Evolutionary conservation across 257 asterid genomes (phyloP).

Genomic region (Prunella vulgaris): DNA sequence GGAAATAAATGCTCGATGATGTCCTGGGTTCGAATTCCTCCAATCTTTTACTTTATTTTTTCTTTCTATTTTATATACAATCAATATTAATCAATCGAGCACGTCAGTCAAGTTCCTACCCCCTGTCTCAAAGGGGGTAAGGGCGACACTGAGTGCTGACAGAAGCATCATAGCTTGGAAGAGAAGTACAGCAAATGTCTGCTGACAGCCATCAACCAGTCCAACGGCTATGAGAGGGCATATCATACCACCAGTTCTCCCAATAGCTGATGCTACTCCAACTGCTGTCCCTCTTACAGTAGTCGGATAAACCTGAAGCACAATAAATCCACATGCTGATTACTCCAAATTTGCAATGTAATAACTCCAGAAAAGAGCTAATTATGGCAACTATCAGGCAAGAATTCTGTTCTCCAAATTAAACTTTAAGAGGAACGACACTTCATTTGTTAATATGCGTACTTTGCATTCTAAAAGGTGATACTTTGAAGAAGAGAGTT

Average conservation of each 20-base stretch:
- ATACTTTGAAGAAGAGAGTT: no score
- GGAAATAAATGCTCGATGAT: not conserved
- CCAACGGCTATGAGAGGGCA: conserved; percentile 65
- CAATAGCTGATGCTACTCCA: conserved; percentile 51
- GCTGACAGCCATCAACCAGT: conserved; percentile 52
- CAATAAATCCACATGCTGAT: not conserved
- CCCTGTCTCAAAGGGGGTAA: conserved; percentile 47
- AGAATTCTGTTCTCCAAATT: no score
- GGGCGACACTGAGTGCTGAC: conserved; percentile 38
- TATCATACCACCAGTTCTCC: conserved; percentile 66
- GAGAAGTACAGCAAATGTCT: conserved; percentile 44
- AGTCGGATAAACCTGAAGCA: conserved; percentile 65
- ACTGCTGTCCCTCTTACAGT: conserved; percentile 51
- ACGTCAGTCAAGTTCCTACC: conserved; percentile 32
- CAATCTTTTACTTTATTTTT: not conserved
- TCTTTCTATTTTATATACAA: not conserved
- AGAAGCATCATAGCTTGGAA: conserved; percentile 38
- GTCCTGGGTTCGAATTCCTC: not conserved
- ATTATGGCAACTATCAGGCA: no score
- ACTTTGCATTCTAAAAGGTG: no score
- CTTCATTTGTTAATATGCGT: no score
- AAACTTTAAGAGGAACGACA: no score
- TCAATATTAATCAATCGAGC: not conserved
- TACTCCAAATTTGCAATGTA: not conserved
- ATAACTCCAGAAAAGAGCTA: not conserved